phyloP scores from a whole-genome alignment of 805 yeast genomes.

The Maudiozyma barnettii region DNA sequence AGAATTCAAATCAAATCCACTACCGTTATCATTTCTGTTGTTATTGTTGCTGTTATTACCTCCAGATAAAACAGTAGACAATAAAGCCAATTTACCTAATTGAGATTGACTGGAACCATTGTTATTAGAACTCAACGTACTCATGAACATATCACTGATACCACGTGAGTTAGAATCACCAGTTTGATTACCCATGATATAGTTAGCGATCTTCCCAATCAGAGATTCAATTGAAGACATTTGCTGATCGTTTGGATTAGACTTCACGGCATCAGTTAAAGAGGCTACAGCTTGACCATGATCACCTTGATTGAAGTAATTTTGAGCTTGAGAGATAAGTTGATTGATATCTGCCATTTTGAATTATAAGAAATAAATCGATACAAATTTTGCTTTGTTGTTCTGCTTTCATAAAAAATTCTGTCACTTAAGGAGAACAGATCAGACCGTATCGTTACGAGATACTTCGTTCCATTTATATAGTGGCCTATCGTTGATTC shows the following conservation, averaged over 20 bases:
- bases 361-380: neutral
- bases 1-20: constrained; percentile 16
- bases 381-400: too few species aligned
- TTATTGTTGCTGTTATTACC: constrained; percentile 3
- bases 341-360: constrained; percentile 11
- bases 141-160: constrained; percentile 16
- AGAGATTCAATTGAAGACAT: constrained; percentile 17
- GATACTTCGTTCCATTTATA: too few species aligned
- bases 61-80: constrained; percentile 16
- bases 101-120: constrained; percentile 22
- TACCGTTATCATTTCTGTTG: constrained; percentile 2
- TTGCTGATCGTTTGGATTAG: constrained; percentile 17
- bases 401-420: too few species aligned
- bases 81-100: constrained; percentile 24
- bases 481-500: too few species aligned
- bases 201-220: constrained; percentile 15
- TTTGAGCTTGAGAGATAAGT: constrained; percentile 18
- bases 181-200: constrained; percentile 9
- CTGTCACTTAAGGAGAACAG: too few species aligned
- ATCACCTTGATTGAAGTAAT: constrained; percentile 14
- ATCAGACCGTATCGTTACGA: too few species aligned
- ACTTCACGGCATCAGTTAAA: constrained; percentile 20
- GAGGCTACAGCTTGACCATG: constrained; percentile 23
- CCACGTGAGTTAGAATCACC: constrained; percentile 6
- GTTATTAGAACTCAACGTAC: constrained; percentile 12